Percentiles rank a stretch among this genome's conserved stretches.
Evolutionary conservation across 2,329 filamentous ascomycete genomes (phyloP).

Genomic region (Plenodomus lindquistii): DNA sequence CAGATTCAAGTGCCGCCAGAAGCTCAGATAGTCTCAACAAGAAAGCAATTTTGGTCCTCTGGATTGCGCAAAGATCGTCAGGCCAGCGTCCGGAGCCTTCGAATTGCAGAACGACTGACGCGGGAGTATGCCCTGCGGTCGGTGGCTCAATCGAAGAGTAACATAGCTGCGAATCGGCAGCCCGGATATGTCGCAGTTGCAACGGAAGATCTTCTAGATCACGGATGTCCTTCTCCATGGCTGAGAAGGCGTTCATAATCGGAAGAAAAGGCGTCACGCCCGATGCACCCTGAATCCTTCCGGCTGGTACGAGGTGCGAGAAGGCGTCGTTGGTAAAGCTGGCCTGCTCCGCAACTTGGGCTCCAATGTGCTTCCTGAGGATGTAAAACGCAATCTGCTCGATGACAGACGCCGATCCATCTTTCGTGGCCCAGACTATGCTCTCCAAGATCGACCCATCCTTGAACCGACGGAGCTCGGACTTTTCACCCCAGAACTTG

Average conservation of each 20-base stretch:
- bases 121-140: constrained; percentile 56
- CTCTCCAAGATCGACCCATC: constrained; percentile 94
- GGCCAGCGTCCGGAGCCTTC: constrained; percentile 94
- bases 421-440: constrained; percentile 74
- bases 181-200: constrained; percentile 78
- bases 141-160: constrained; percentile 68
- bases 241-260: constrained; percentile 70
- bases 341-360: constrained; percentile 56
- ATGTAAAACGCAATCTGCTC: constrained; percentile 79
- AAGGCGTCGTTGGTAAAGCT: constrained; percentile 54
- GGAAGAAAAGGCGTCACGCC: constrained; percentile 64
- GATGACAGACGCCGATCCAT: constrained; percentile 66
- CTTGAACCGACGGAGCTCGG: constrained; percentile 91
- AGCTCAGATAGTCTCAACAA: constrained; percentile 73
- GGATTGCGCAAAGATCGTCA: constrained; percentile 86
- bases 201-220: constrained; percentile 81
- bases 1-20: constrained; percentile 64
- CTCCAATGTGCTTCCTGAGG: constrained; percentile 69
- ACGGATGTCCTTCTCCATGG: constrained; percentile 76
- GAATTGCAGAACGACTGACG: constrained; percentile 85
- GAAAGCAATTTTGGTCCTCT: constrained; percentile 92
- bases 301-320: constrained; percentile 48
- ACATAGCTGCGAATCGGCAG: constrained; percentile 72
- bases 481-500: constrained; percentile 91
- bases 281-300: constrained; percentile 39